phyloP scores from a whole-genome alignment of 2,329 filamentous ascomycete genomes.

The Neurospora sp. region DNA sequence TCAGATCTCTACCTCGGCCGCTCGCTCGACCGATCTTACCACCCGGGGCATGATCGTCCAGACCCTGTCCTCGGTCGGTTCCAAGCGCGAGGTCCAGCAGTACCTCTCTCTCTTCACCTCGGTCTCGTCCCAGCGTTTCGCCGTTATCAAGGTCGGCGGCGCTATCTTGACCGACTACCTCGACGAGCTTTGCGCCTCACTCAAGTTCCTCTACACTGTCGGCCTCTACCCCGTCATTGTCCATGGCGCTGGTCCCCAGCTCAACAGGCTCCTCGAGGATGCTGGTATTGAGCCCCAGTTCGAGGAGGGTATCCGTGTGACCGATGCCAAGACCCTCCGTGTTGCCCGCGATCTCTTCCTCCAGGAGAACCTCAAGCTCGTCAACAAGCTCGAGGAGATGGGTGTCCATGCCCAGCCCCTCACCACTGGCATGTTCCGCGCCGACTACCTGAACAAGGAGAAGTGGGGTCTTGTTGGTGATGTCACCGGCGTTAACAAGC shows the following conservation, averaged over 20 bases:
- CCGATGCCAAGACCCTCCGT: constrained; percentile 87
- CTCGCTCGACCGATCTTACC: constrained; percentile 39
- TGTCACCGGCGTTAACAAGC: constrained; percentile 85
- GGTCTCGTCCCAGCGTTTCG: constrained; percentile 92
- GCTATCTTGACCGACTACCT: constrained; percentile 93
- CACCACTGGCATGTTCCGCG: constrained; percentile 80
- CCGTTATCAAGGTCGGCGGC: constrained; percentile 95
- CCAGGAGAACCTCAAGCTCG: constrained; percentile 88
- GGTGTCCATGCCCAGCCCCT: constrained; percentile 84
- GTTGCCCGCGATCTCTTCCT: constrained; percentile 88
- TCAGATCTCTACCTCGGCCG: constrained; percentile 25
- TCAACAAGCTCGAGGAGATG: constrained; percentile 80
- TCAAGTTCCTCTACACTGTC: constrained; percentile 90
- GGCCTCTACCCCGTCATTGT: constrained; percentile 92
- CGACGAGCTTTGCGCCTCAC: constrained; percentile 78
- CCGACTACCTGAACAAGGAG: constrained; percentile 91
- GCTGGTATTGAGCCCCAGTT: constrained; percentile 93
- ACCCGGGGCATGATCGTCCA: constrained; percentile 78
- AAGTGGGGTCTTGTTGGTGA: constrained; percentile 95
- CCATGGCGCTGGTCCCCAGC: constrained; percentile 87
- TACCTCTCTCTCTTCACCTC: constrained; percentile 97
- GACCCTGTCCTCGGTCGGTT: constrained; percentile 89
- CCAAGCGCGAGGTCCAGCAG: constrained; percentile 92
- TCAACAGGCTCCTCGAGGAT: constrained; percentile 83
- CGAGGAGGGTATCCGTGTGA: constrained; percentile 91